Evolutionary conservation across 1,284 basidiomycete genomes (phyloP).

Genomic region (Xanthoconium separans): DNA sequence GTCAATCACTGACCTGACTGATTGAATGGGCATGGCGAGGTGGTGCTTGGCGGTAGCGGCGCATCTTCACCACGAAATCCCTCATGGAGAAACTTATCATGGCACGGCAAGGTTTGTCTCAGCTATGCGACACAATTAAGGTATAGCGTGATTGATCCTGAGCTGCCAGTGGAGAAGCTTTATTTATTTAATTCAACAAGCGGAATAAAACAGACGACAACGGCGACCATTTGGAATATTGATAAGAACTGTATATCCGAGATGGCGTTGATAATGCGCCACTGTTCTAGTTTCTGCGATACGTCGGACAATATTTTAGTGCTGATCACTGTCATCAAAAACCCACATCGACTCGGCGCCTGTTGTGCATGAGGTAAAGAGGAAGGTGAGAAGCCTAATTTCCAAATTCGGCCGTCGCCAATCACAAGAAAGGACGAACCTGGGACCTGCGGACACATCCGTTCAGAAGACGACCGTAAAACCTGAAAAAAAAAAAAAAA

Average conservation of each 20-base stretch:
- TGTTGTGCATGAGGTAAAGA: constrained; percentile 12
- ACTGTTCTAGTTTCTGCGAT: not conserved
- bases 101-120: not conserved
- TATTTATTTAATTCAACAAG: not conserved
- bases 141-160: constrained; percentile 7
- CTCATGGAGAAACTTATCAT: constrained; percentile 3
- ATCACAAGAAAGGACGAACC: not conserved
- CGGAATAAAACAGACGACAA: not conserved
- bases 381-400: not conserved
- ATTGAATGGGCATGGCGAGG: not conserved
- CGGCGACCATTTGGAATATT: not conserved
- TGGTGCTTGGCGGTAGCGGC: not conserved
- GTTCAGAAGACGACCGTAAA: not conserved
- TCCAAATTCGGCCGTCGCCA: not conserved
- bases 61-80: not conserved
- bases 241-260: constrained; percentile 7
- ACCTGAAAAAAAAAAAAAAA: no score
- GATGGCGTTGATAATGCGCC: constrained; percentile 13
- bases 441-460: not conserved
- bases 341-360: not conserved
- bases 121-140: not conserved
- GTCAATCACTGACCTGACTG: not conserved
- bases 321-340: constrained; percentile 1
- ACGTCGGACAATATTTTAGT: constrained; percentile 1
- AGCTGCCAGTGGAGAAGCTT: not conserved